These are phyloP conservation scores for Claviceps sp. DNA, from an alignment of 2,329 filamentous ascomycete genomes.

Conservation along the genomic window DNA sequence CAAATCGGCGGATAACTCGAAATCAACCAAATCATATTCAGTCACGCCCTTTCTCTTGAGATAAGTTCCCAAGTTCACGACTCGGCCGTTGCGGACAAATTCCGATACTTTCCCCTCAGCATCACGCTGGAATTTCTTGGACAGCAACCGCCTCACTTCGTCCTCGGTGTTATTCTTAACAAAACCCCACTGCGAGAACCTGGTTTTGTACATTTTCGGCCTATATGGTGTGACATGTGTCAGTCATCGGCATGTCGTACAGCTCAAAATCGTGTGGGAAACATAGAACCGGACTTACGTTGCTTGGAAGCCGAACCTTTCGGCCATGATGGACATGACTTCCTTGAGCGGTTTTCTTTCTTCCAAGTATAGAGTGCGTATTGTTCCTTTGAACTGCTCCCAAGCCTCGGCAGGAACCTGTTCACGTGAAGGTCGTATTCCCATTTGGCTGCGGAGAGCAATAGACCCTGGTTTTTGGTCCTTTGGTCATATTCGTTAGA, in stretches of 20 bases:
- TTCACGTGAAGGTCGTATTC: slow-evolving; percentile 25
- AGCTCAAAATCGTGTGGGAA: not conserved
- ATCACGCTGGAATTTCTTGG: slow-evolving; percentile 38
- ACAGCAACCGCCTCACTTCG: slow-evolving; percentile 35
- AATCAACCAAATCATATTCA: slow-evolving; percentile 37
- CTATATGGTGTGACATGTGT: slow-evolving; percentile 17
- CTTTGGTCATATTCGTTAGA: slow-evolving; percentile 12
- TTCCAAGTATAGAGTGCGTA: slow-evolving; percentile 32
- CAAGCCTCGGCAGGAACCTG: slow-evolving; percentile 32
- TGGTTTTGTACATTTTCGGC: slow-evolving; percentile 43
- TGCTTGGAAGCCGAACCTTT: slow-evolving; percentile 33
- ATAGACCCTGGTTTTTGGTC: slow-evolving; percentile 16
- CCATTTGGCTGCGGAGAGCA: slow-evolving; percentile 18
- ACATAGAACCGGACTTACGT: slow-evolving; percentile 24
- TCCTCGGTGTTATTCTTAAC: slow-evolving; percentile 42
- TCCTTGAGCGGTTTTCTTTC: slow-evolving; percentile 38
- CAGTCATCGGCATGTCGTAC: slow-evolving; percentile 11
- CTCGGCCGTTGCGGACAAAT: slow-evolving; percentile 38
- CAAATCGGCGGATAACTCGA: slow-evolving; percentile 28
- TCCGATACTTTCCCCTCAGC: slow-evolving; percentile 39
- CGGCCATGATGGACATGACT: slow-evolving; percentile 36
- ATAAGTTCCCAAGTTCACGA: slow-evolving; percentile 38
- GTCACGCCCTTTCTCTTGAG: slow-evolving; percentile 39
- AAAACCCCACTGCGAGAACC: slow-evolving; percentile 41
- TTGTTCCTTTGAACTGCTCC: slow-evolving; percentile 33